Percentiles rank a stretch among this genome's conserved stretches.
Evolutionary conservation across 495 filamentous ascomycete genomes (phyloP).

Genomic region (Lasiosphaeria hispida): DNA sequence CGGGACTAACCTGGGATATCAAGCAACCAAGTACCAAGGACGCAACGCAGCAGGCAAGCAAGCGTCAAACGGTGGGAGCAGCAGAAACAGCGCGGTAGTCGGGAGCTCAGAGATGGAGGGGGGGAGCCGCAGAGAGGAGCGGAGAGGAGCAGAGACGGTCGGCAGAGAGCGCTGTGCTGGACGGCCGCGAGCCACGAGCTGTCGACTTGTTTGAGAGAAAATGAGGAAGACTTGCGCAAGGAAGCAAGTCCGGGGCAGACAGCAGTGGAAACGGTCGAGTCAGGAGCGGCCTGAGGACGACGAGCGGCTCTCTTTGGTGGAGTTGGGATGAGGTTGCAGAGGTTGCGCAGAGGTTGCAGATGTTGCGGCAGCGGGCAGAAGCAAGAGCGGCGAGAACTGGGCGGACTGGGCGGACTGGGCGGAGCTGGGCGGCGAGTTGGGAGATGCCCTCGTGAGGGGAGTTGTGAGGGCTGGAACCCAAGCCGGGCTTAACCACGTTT

Average conservation of each 20-base stretch:
- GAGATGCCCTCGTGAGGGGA: conserved; percentile 22
- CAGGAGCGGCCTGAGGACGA: conserved; percentile 12
- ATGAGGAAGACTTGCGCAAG: neutral
- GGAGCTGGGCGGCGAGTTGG: conserved; percentile 12
- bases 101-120: neutral
- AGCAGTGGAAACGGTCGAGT: conserved; percentile 17
- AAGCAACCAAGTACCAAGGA: conserved; percentile 8
- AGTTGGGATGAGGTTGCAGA: conserved; percentile 18
- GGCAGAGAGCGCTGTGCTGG: conserved; percentile 8
- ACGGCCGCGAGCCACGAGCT: neutral
- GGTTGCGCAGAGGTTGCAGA: conserved; percentile 1
- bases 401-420: conserved; percentile 8
- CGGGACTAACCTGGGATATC: conserved; percentile 15
- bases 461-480: conserved; percentile 25
- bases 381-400: conserved; percentile 14
- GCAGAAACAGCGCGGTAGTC: conserved; percentile 13
- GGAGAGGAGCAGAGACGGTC: neutral
- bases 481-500: conserved; percentile 38
- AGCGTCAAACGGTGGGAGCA: conserved; percentile 7
- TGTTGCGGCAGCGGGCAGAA: conserved; percentile 15
- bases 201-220: neutral
- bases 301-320: conserved; percentile 32
- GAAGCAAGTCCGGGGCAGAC: neutral
- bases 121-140: conserved; percentile 3
- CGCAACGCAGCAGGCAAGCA: neutral